Conservation (phyloP, 345 rosid species). For the Populus deltoides region DNA sequence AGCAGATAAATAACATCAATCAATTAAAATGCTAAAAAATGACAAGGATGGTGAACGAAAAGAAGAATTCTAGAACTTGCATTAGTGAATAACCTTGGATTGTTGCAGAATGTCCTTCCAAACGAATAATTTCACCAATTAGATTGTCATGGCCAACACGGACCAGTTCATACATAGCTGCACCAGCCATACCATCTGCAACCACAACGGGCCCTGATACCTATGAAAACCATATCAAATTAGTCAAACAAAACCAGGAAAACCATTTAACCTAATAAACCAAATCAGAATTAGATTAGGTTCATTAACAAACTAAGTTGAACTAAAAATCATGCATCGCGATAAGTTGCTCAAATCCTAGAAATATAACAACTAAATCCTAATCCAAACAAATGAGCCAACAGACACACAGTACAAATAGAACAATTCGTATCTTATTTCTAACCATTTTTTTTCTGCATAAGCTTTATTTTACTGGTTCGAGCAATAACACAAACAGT, state of each 20-base stretch:
- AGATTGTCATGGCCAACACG: constrained; percentile 97
- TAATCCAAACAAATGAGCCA: background rate
- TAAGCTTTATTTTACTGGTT: background rate
- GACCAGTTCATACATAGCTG: constrained; percentile 98
- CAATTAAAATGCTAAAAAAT: background rate
- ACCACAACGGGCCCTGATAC: constrained; percentile 98
- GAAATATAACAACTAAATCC: background rate
- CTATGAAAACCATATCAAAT: constrained; percentile 36
- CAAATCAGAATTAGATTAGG: background rate
- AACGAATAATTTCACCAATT: constrained; percentile 94
- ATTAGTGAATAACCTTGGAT: constrained; percentile 65
- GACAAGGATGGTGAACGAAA: background rate
- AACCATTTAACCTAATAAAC: background rate
- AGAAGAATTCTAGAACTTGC: background rate
- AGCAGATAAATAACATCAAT: background rate
- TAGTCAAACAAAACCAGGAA: background rate
- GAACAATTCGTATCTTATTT: background rate
- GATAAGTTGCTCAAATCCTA: background rate
- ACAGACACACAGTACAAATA: background rate
- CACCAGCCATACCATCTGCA: constrained; percentile 99
- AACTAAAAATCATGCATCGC: background rate
- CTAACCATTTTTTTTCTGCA: background rate
- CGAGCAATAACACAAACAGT: background rate
- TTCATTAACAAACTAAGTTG: background rate
- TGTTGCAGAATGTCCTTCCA: constrained; percentile 99